phyloP scores from a whole-genome alignment of 176 grass and related monocot genomes.

The Oryza punctata region DNA sequence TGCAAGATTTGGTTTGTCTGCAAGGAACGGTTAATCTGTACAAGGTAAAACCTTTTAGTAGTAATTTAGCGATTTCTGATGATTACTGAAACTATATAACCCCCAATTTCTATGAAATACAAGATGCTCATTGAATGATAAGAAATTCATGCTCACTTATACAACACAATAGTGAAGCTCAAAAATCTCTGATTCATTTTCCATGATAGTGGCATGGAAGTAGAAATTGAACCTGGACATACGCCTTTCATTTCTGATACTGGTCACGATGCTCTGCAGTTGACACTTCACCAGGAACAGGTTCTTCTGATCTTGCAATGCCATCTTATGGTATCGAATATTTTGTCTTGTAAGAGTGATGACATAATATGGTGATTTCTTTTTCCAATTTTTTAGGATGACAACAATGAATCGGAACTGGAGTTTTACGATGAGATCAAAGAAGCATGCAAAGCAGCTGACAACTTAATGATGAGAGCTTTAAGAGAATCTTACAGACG shows the following conservation, averaged over 20 bases:
- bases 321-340: not conserved
- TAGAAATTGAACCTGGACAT: constrained; percentile 19
- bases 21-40: constrained; percentile 56
- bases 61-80: not conserved
- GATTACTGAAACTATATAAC: no score
- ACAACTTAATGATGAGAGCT: constrained; percentile 64
- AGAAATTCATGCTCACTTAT: no score
- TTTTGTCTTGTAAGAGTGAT: not conserved
- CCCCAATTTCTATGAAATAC: no score
- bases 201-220: not conserved
- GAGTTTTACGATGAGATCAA: constrained; percentile 50
- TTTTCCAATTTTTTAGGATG: constrained; percentile 2
- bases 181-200: constrained; percentile 21
- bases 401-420: constrained; percentile 14
- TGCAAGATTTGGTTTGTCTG: constrained; percentile 71
- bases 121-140: no score
- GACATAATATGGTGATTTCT: not conserved
- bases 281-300: constrained; percentile 29
- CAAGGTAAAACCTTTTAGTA: constrained; percentile 39
- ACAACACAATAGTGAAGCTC: not conserved
- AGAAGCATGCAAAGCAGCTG: constrained; percentile 59
- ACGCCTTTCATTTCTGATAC: constrained; percentile 1
- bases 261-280: constrained; percentile 1
- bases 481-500: constrained; percentile 49
- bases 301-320: constrained; percentile 19